A percentile compares a stretch with the other conserved stretches of the same genome.
These are phyloP conservation scores for Podila verticillata DNA, from an alignment of 192 early-diverging fungal species.

Conservation along the genomic window DNA sequence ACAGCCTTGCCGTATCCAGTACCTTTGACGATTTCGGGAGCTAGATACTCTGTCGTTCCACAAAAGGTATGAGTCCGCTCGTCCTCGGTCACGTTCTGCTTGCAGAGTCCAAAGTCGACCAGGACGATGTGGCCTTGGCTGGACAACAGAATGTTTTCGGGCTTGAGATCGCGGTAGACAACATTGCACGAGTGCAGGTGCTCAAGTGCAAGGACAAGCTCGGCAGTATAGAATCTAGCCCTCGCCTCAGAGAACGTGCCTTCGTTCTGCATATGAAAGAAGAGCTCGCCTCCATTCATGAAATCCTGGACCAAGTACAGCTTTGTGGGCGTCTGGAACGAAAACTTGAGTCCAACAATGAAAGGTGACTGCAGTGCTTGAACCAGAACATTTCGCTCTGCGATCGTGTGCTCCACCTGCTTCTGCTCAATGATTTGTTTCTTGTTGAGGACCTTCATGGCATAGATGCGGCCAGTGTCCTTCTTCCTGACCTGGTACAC, in stretches of 20 bases:
- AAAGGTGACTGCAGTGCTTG: constrained; percentile 72
- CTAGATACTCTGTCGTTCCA: constrained; percentile 90
- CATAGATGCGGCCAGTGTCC: constrained; percentile 83
- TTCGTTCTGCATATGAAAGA: constrained; percentile 78
- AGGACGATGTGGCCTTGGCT: constrained; percentile 76
- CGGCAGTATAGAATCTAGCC: constrained; percentile 75
- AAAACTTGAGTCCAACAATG: constrained; percentile 79
- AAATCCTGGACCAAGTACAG: constrained; percentile 85
- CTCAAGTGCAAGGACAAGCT: constrained; percentile 74
- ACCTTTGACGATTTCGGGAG: constrained; percentile 83
- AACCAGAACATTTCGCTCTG: constrained; percentile 81
- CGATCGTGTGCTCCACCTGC: constrained; percentile 78
- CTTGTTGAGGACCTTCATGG: constrained; percentile 86
- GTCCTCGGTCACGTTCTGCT: constrained; percentile 62
- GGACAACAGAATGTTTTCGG: constrained; percentile 75
- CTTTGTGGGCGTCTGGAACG: constrained; percentile 80
- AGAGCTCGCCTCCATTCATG: constrained; percentile 84
- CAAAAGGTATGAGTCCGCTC: constrained; percentile 84
- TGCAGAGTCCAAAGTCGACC: constrained; percentile 84
- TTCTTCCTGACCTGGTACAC: constrained; percentile 83
- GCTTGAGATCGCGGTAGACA: constrained; percentile 79
- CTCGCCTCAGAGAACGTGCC: constrained; percentile 68
- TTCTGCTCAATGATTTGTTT: constrained; percentile 77
- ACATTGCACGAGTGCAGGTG: constrained; percentile 74
- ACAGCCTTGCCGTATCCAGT: constrained; percentile 76